Evolutionary conservation across 805 yeast species (phyloP), one percentile per base, ranked within the genome.

Genomic region (Kuraishia hungarica): DNA sequence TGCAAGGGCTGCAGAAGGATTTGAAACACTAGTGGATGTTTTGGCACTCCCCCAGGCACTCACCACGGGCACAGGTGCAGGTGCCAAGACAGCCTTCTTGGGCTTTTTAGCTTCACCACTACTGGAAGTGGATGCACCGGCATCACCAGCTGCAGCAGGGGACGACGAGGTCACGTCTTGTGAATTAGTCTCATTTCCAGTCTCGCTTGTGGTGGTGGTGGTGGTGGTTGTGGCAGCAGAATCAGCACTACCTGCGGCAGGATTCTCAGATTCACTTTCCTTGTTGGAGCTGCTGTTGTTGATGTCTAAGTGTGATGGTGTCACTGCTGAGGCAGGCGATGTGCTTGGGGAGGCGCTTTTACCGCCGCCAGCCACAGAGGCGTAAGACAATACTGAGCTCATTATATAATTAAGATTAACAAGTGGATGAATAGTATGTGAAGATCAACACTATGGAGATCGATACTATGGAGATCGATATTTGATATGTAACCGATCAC

Each of bases 41-140:
- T 72, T 60, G 19, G 63, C 56, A 17, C 64, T 61, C 57, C 79
- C 80, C 89, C 89, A 84, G n/a, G 84, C 84, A 61, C 77, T 81
- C 48, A 77, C 78, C 53, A 73, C 70, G 39, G 88, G 89, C 28
- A 81, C 74, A 15, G 89, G 88, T 26, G 89, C 89, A 3, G 89
- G 88, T 10, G 84, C 82, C 28, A 81, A 69, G 66, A 62, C 69
- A 57, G 58, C 67, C 57, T 62, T 62, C 52, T 64, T 65, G 53
- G 62, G 55, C 55, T 60, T 58, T 22, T 56, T 51, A 54, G 64
- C 69, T 63, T 54, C 43, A 35, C 43, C 43, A 35, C 43, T 35
- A 35, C 43, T 35, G 17, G 43, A 7, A 35, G n/a, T 35, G 43
- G 43, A 3, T 7, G 43, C 43, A 13, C 43, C 11, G 11, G 43